These are phyloP conservation scores for Corylus heterophylla DNA, from an alignment of 306 rosid genomes.

Conservation along the genomic window DNA sequence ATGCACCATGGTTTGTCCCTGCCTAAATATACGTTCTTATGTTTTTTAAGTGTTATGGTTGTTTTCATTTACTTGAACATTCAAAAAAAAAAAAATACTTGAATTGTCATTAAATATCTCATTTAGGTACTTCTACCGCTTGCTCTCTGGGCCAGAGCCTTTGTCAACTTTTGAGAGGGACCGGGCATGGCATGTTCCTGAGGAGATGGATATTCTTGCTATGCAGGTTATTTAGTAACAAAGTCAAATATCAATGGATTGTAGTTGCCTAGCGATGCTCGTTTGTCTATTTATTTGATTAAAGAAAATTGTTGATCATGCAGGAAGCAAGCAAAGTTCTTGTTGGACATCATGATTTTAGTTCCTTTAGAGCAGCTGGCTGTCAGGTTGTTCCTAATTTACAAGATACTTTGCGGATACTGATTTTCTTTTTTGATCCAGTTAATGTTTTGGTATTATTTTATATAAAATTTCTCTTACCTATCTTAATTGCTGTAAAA, in stretches of 20 bases:
- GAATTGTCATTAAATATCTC: conserved; percentile 5
- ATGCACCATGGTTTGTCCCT: neutral
- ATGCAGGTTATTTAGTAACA: conserved; percentile 71
- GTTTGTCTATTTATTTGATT: neutral
- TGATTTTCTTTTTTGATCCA: neutral
- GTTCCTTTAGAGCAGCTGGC: conserved; percentile 93
- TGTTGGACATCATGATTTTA: conserved; percentile 90
- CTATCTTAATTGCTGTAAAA: neutral
- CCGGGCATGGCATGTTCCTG: conserved; percentile 86
- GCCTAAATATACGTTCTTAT: neutral
- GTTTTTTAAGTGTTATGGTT: conserved; percentile 7
- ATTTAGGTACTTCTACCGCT: conserved; percentile 80
- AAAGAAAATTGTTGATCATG: conserved; percentile 13
- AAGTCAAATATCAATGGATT: neutral
- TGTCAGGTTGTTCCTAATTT: conserved; percentile 71
- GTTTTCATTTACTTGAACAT: neutral
- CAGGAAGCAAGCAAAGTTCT: conserved; percentile 91
- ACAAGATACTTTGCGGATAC: conserved; percentile 4
- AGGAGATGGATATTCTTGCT: conserved; percentile 71
- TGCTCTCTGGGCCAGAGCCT: conserved; percentile 77
- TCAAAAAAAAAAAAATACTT: neutral
- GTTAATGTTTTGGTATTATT: neutral
- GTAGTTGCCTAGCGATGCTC: conserved; percentile 12
- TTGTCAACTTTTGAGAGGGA: conserved; percentile 81
- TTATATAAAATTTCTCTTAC: neutral